Evolutionary conservation across 2,329 filamentous ascomycete species (phyloP), one percentile per base, ranked within the genome.

Genomic region (Tolypocladium inflatum): DNA sequence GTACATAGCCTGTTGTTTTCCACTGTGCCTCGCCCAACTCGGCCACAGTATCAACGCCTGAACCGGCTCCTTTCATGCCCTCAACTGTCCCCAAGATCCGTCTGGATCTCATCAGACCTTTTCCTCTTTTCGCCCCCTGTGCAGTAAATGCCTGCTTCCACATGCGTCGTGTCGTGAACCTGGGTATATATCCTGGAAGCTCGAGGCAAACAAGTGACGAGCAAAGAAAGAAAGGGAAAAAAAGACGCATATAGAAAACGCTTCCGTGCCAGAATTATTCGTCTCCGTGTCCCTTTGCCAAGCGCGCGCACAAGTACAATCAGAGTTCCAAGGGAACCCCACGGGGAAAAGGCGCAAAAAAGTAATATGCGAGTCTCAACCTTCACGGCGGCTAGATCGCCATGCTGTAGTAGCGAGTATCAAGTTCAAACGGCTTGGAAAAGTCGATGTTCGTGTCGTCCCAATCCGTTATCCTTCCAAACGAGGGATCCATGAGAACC

Each of bases 401-500:
- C 64, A 75, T 67, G 15, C 66, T 70, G 61, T 74, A 75, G 19
- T 66, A 62, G 57, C 67, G 68, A 52, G 74, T 74, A 59, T 85
- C 81, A 57, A 85, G 70, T 61, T 74, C 65, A 61, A 83, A 81
- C 0, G 79, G 76, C 67, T 84, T 83, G 56, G 72, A 72, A 61
- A 82, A 81, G 64, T 81, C 77, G 0, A 69, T 66, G 4, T 74
- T 66, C 42, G 80, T 66, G n/a, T 83, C 78, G 41, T 83, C 80
- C 77, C 80, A 81, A 59, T 73, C 69, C 9, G 70, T 63, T 50
- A 63, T 59, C n/a, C 65, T 63, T 4, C 59, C 58, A 7, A 57
- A 58, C 26, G 64, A 43, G 19, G 63, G 57, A 35, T 71, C 64
- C 38, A 70, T 53, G 13, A 73, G 58, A n/a, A 68, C 51, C 38